Evolutionary conservation across 1,284 basidiomycete genomes (phyloP).

Genomic region (Marasmius sp.): DNA sequence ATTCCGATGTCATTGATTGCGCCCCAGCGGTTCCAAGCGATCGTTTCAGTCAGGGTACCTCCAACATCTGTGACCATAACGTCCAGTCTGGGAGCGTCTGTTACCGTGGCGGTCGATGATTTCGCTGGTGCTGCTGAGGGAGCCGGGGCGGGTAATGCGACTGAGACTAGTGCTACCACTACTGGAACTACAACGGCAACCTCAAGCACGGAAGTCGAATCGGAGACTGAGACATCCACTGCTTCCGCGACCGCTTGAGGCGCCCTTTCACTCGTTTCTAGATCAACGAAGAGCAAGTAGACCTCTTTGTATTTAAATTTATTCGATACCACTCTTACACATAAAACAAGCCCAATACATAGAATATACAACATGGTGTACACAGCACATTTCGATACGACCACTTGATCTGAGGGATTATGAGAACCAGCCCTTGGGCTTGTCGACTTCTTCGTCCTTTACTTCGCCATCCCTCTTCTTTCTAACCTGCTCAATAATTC

Average conservation of each 20-base stretch:
- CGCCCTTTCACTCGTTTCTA: too few relatives aligned
- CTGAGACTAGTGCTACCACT: not conserved
- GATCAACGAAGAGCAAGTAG: too few relatives aligned
- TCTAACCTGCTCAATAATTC: conserved; percentile 61
- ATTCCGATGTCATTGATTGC: conserved; percentile 4
- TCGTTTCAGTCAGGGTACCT: conserved; percentile 1
- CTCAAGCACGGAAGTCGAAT: too few relatives aligned
- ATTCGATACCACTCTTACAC: too few relatives aligned
- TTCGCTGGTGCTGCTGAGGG: not conserved
- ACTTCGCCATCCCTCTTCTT: conserved; percentile 63
- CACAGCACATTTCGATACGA: too few relatives aligned
- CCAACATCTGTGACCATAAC: conserved; percentile 3
- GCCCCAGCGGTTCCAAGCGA: not conserved
- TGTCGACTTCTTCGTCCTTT: conserved; percentile 39
- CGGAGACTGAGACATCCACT: too few relatives aligned
- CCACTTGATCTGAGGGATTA: conserved; percentile 10
- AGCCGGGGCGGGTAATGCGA: not conserved
- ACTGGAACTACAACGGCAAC: not conserved
- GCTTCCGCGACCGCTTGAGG: too few relatives aligned
- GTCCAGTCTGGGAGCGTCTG: conserved; percentile 9
- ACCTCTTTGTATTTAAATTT: too few relatives aligned
- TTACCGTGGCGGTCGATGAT: not conserved
- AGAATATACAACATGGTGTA: too few relatives aligned
- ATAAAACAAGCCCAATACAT: too few relatives aligned
- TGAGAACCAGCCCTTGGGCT: conserved; percentile 54